phyloP scores from a whole-genome alignment of 2,329 filamentous ascomycete genomes.

The Arthroderma sp. region DNA sequence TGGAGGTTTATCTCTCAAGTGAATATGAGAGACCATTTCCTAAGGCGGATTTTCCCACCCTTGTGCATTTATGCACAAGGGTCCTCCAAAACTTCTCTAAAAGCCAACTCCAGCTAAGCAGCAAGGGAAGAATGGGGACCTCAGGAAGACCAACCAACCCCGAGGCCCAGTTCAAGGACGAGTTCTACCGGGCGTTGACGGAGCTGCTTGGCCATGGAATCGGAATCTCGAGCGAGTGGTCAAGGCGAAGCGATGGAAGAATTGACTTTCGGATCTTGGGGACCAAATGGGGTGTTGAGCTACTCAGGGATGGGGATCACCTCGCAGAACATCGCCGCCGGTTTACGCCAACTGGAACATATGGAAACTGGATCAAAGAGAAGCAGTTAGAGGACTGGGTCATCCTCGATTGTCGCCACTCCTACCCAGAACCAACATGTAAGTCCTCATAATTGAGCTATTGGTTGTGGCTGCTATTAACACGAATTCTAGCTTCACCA shows the following conservation, averaged over 20 bases:
- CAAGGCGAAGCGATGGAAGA: too few species aligned
- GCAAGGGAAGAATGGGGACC: not conserved
- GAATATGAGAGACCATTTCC: constrained; percentile 1
- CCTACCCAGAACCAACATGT: not conserved
- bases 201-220: not conserved
- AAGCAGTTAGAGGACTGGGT: constrained; percentile 11
- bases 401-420: constrained; percentile 11
- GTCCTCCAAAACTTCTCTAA: constrained; percentile 1
- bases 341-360: constrained; percentile 7
- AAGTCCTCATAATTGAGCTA: too few species aligned
- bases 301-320: constrained; percentile 11
- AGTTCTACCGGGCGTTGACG: constrained; percentile 2
- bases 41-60: not conserved
- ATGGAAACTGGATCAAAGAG: constrained; percentile 9
- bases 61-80: not conserved
- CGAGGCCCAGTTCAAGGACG: constrained; percentile 1
- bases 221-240: constrained; percentile 9
- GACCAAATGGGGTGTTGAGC: constrained; percentile 11
- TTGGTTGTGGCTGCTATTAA: too few species aligned
- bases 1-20: not conserved
- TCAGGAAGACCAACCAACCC: not conserved
- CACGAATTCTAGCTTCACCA: too few species aligned
- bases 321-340: constrained; percentile 9
- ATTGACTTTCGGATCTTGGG: constrained; percentile 10
- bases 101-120: not conserved